Conservation (phyloP, 2,329 filamentous ascomycete genomes). For the Diaporthe sp. region DNA sequence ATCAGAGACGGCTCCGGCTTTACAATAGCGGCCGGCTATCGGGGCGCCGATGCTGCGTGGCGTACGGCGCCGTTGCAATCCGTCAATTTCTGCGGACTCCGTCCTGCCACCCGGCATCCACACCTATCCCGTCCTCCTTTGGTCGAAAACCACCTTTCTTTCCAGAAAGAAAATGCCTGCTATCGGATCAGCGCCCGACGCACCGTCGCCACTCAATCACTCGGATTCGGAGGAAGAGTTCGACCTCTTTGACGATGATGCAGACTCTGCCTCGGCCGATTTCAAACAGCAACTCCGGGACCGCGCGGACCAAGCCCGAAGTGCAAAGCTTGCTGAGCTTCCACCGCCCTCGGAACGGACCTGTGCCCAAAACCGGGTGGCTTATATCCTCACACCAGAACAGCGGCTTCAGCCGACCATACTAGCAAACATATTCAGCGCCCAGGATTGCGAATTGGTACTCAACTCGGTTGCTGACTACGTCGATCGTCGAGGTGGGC, state of each 20-base stretch:
- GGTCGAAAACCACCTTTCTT: background rate
- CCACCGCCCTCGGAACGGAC: constrained; percentile 31
- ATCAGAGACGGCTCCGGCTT: too few relatives aligned
- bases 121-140: background rate
- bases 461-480: constrained; percentile 36
- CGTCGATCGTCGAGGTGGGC: constrained; percentile 31
- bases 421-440: constrained; percentile 19
- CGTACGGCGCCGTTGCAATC: background rate
- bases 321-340: constrained; percentile 38
- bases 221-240: constrained; percentile 29
- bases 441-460: constrained; percentile 31
- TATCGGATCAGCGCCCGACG: background rate
- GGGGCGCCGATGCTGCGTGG: background rate
- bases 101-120: background rate
- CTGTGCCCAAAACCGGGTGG: constrained; percentile 37
- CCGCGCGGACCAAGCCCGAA: constrained; percentile 37
- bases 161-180: background rate
- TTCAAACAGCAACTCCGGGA: background rate
- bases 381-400: constrained; percentile 36
- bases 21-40: too few relatives aligned
- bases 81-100: background rate
- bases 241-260: constrained; percentile 38
- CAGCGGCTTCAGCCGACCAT: constrained; percentile 39
- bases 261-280: constrained; percentile 3
- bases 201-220: background rate